A percentile compares a stretch with the other conserved stretches of the same genome.
These are phyloP conservation scores for Pichia sp. DNA, from an alignment of 1,139 yeast genomes.

Conservation along the genomic window DNA sequence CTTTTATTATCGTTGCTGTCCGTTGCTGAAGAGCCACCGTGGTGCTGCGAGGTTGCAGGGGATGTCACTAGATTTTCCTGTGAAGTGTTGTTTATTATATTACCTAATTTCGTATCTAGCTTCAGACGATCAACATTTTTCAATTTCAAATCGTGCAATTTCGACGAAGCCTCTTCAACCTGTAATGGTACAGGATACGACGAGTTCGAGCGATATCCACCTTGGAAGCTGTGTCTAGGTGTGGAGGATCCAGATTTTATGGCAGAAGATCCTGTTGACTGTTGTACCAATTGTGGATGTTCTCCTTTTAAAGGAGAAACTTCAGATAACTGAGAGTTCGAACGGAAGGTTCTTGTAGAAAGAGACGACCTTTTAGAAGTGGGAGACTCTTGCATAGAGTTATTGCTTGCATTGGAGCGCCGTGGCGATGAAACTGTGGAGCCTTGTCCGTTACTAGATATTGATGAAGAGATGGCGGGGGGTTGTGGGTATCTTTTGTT, in stretches of 20 bases:
- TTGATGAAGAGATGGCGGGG: conserved; percentile 10
- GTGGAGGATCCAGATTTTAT: conserved; percentile 10
- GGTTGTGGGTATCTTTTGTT: conserved; percentile 12
- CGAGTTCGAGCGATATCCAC: conserved; percentile 3
- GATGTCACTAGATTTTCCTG: conserved; percentile 22
- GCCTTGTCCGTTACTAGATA: not conserved
- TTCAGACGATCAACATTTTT: conserved; percentile 28
- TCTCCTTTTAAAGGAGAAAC: conserved; percentile 23
- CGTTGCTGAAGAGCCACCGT: not conserved
- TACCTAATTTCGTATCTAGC: conserved; percentile 28
- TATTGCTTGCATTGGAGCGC: conserved; percentile 8
- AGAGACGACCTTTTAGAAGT: conserved; percentile 29
- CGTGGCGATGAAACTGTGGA: conserved; percentile 12
- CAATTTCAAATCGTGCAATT: conserved; percentile 27
- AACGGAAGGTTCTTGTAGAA: conserved; percentile 31
- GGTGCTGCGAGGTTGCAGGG: conserved; percentile 5
- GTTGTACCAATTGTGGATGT: conserved; percentile 15
- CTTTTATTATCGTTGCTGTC: conserved; percentile 1
- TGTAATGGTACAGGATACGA: conserved; percentile 20
- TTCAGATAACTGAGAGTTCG: conserved; percentile 28
- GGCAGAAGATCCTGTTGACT: conserved; percentile 7
- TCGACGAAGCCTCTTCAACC: conserved; percentile 28
- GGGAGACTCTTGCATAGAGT: conserved; percentile 22
- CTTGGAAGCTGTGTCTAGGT: conserved; percentile 9
- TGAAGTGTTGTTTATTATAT: conserved; percentile 23